phyloP scores from a whole-genome alignment of 116 monocot genomes.

The Dioscorea cayenensis region DNA sequence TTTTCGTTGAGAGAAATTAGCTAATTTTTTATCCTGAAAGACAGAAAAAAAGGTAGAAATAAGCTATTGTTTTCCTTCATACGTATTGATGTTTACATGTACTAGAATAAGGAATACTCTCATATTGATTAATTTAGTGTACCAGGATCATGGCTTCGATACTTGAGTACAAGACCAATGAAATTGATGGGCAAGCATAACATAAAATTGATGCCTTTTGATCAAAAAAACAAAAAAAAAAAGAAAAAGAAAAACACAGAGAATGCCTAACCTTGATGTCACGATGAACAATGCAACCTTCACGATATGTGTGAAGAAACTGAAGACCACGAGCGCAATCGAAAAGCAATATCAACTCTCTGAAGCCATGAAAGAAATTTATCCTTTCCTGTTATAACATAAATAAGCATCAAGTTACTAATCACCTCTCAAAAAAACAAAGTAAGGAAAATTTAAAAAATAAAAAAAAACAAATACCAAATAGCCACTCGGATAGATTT shows the following conservation, averaged over 20 bases:
- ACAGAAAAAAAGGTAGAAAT: too few relatives aligned
- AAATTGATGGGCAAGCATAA: too few relatives aligned
- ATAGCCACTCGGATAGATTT: conserved; percentile 47
- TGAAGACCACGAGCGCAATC: conserved; percentile 48
- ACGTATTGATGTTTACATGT: too few relatives aligned
- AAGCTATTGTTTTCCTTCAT: too few relatives aligned
- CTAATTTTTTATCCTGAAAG: too few relatives aligned
- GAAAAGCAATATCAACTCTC: conserved; percentile 38
- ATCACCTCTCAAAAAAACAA: not conserved
- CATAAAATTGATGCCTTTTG: not conserved
- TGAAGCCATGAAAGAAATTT: conserved; percentile 42
- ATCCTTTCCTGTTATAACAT: conserved; percentile 19
- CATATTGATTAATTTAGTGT: too few relatives aligned
- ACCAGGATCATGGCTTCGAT: too few relatives aligned
- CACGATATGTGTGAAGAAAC: conserved; percentile 54
- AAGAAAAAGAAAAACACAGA: too few relatives aligned
- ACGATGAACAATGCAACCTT: conserved; percentile 61
- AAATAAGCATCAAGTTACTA: not conserved
- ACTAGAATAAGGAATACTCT: too few relatives aligned
- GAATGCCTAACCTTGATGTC: conserved; percentile 43
- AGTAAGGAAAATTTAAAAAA: not conserved
- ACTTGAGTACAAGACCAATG: too few relatives aligned
- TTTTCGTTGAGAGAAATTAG: too few relatives aligned
- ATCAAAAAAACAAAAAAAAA: not conserved
- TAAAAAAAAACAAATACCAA: conserved; percentile 10